Percentiles rank a stretch among this genome's conserved stretches.
phyloP scores from a whole-genome alignment of 768 basidiomycete species.

The Mrakia blollopis region DNA sequence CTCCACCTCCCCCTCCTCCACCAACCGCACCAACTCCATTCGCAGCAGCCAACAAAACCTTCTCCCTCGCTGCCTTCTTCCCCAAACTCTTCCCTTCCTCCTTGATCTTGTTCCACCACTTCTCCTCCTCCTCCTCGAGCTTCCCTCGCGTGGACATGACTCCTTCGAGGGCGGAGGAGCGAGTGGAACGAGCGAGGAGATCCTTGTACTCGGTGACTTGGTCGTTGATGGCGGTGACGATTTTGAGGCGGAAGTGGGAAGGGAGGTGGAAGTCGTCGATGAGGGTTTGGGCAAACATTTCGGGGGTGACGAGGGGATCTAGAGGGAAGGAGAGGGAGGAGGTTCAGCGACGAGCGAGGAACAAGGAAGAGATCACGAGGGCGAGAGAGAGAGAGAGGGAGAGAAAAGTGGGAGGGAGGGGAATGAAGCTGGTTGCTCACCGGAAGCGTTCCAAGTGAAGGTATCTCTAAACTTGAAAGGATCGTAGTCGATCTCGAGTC shows the following conservation, averaged over 20 bases:
- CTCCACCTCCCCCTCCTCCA: slow-evolving; percentile 26
- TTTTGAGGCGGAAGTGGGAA: slow-evolving; percentile 57
- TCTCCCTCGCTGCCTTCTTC: background rate
- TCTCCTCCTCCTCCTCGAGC: slow-evolving; percentile 50
- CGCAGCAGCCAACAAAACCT: background rate
- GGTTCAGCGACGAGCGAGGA: background rate
- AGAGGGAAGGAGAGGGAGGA: background rate
- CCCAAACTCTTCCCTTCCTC: slow-evolving; percentile 14
- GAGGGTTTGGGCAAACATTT: slow-evolving; percentile 80
- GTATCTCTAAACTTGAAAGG: slow-evolving; percentile 91
- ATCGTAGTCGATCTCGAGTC: slow-evolving; percentile 94
- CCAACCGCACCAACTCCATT: background rate
- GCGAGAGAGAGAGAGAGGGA: background rate
- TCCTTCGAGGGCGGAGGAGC: slow-evolving; percentile 45
- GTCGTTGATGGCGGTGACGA: slow-evolving; percentile 59
- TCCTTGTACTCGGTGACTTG: slow-evolving; percentile 75
- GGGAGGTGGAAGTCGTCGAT: slow-evolving; percentile 85
- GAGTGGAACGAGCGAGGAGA: slow-evolving; percentile 39
- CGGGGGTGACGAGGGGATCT: slow-evolving; percentile 88
- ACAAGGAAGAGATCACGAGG: no score
- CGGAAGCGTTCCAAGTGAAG: slow-evolving; percentile 93
- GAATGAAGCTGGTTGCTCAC: no score
- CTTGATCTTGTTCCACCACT: slow-evolving; percentile 60
- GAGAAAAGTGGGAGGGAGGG: background rate
- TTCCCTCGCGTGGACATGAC: slow-evolving; percentile 39